phyloP scores from a whole-genome alignment of 306 rosid genomes.

The Urtica urens region DNA sequence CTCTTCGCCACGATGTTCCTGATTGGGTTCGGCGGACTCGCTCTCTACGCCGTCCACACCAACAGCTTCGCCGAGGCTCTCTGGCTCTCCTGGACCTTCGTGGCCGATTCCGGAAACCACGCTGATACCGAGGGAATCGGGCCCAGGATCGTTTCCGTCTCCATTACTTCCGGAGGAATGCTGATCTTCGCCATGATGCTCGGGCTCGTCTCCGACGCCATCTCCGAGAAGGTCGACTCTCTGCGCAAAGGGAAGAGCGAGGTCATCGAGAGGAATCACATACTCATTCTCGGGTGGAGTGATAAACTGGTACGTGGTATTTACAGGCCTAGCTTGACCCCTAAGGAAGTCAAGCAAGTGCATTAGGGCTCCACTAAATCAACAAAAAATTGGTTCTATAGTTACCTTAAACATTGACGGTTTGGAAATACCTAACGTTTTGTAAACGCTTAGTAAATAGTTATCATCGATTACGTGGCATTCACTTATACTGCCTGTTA shows the following conservation, averaged over 20 bases:
- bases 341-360: too few species aligned
- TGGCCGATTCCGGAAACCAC: constrained; percentile 94
- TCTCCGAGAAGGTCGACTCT: constrained; percentile 95
- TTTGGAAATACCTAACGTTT: too few species aligned
- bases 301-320: constrained; percentile 97
- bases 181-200: constrained; percentile 98
- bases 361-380: too few species aligned
- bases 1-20: constrained; percentile 86
- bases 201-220: constrained; percentile 94
- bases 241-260: constrained; percentile 95
- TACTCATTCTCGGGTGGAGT: constrained; percentile 98
- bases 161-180: constrained; percentile 96
- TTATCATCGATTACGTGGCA: too few species aligned
- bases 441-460: too few species aligned
- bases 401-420: too few species aligned
- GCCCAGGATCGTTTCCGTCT: constrained; percentile 94
- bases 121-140: constrained; percentile 92
- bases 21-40: constrained; percentile 87
- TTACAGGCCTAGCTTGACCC: too few species aligned
- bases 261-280: constrained; percentile 87
- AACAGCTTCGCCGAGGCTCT: constrained; percentile 87
- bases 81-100: constrained; percentile 97
- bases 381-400: too few species aligned
- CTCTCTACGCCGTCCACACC: constrained; percentile 81
- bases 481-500: too few species aligned